Conservation (phyloP, 139 green algal species). For the Chlamydomonas incerta region DNA sequence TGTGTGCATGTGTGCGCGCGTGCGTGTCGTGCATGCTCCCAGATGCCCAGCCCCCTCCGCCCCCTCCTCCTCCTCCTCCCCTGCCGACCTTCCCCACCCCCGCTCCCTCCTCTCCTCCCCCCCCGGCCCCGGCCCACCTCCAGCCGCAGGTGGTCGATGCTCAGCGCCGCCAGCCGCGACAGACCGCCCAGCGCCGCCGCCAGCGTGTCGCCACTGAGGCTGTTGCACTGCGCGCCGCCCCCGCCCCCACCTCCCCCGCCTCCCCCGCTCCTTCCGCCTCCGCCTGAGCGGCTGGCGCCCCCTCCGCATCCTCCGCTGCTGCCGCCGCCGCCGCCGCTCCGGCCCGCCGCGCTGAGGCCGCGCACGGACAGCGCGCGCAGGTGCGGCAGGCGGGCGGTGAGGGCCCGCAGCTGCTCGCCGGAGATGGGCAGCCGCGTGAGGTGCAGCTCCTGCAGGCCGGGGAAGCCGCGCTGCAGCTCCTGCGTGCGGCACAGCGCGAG, state of each 20-base stretch:
- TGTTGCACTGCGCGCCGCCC: no score
- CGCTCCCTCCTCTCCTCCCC: neutral
- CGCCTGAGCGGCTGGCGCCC: no score
- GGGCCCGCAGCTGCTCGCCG: neutral
- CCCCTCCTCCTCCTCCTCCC: no score
- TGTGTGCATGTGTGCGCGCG: no score
- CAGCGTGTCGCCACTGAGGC: constrained; percentile 9
- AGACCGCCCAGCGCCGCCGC: neutral
- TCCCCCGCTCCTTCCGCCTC: no score
- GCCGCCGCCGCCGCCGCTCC: no score
- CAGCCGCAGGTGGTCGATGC: constrained; percentile 26
- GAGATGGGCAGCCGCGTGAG: constrained; percentile 35
- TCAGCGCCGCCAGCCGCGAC: neutral
- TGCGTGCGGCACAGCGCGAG: no score
- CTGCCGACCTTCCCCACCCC: no score
- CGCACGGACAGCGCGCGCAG: constrained; percentile 6
- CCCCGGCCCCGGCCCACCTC: neutral
- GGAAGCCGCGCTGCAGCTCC: constrained; percentile 8
- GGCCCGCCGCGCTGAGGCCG: neutral
- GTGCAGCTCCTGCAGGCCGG: constrained; percentile 18
- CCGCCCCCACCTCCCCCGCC: no score
- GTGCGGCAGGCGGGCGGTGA: neutral
- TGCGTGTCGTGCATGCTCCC: no score
- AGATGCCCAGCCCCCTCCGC: no score
- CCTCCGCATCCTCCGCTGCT: no score